phyloP scores from a whole-genome alignment of 129 eudicot genomes.

The Scalesia atractyloides region DNA sequence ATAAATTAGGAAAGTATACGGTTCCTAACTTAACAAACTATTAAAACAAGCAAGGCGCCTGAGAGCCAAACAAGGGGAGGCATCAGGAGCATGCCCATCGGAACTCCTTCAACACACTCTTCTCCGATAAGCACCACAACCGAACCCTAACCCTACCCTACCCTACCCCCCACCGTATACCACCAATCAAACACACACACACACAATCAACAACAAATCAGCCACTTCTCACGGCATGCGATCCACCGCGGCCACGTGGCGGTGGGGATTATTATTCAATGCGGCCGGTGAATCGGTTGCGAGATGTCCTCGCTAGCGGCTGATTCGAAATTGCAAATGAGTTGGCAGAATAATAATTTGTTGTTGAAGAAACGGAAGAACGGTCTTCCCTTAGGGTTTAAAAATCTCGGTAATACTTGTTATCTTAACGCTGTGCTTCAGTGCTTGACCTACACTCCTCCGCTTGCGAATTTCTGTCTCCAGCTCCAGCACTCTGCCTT shows the following conservation, averaged over 20 bases:
- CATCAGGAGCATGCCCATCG: too few relatives aligned
- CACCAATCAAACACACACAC: too few relatives aligned
- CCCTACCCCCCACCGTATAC: too few relatives aligned
- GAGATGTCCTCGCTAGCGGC: slow-evolving; percentile 54
- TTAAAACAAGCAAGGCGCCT: too few relatives aligned
- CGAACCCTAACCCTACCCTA: too few relatives aligned
- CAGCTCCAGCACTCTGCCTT: slow-evolving; percentile 55
- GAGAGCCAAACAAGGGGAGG: too few relatives aligned
- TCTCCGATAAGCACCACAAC: too few relatives aligned
- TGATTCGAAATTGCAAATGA: slow-evolving; percentile 68
- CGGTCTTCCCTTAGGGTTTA: slow-evolving; percentile 85
- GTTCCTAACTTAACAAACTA: too few relatives aligned
- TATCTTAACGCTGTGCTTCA: slow-evolving; percentile 94
- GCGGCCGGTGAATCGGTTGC: slow-evolving; percentile 52
- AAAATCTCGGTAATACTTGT: slow-evolving; percentile 88
- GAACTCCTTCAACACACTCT: too few relatives aligned
- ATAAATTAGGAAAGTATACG: too few relatives aligned
- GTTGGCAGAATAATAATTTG: slow-evolving; percentile 60
- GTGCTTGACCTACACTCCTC: slow-evolving; percentile 98
- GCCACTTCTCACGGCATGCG: slow-evolving; percentile 43
- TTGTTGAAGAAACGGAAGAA: slow-evolving; percentile 53
- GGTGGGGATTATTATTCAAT: slow-evolving; percentile 55
- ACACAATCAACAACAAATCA: too few relatives aligned
- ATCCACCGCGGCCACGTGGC: slow-evolving; percentile 50
- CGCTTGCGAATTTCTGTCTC: slow-evolving; percentile 94